Base-by-base conservation (phyloP, 495 filamentous ascomycete species). In the Penicillium alfredii region DNA sequence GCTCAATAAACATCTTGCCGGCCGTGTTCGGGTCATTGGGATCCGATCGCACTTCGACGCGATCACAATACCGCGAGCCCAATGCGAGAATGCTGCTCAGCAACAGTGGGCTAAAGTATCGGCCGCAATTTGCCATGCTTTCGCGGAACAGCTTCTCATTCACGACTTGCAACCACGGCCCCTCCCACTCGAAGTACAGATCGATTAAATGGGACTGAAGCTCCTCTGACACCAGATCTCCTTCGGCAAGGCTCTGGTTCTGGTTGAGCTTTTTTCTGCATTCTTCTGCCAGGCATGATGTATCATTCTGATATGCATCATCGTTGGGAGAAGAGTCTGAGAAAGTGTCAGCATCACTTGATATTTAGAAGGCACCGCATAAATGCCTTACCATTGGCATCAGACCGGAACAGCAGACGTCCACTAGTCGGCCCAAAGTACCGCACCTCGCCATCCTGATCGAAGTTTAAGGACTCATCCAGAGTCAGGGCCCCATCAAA, bases 131-230 rank as follows among this genome's bases (percentile, higher is more conserved):
- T 56, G 5, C 50, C 46, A 84, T 78, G 50, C 88, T 84, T 16
- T 71, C 60, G 36, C 83, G 57, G 49, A 93, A 90, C 35, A 83
- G 72, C 30, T 80, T 76, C 33, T 86, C 80, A 38, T 78, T 79
- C 24, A 93, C 71, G 3, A 84, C 69, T 6, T 79, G 75, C 49
- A 83, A 80, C 35, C 78, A 82, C 2, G 84, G 82, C 44, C 89
- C 84, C 47, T 84, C 79, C 86, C 86, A 92, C 49, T 74, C 77
- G 40, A 93, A 90, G 58, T 86, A 90, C 10, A 89, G 60, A 9
- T 52, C 42, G 6, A 64, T 33, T 17, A 64, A 24, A 29, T 53
- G 40, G 1, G 43, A 38, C 28, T 44, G 27, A 7, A 61, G 49
- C 11, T 53, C 49, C 6, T 53, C 40, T 15, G 49, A 40, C 4